Percentiles rank a stretch among this genome's conserved stretches.
phyloP scores from a whole-genome alignment of 2,329 filamentous ascomycete species.

The Cryphonectria parasitica region DNA sequence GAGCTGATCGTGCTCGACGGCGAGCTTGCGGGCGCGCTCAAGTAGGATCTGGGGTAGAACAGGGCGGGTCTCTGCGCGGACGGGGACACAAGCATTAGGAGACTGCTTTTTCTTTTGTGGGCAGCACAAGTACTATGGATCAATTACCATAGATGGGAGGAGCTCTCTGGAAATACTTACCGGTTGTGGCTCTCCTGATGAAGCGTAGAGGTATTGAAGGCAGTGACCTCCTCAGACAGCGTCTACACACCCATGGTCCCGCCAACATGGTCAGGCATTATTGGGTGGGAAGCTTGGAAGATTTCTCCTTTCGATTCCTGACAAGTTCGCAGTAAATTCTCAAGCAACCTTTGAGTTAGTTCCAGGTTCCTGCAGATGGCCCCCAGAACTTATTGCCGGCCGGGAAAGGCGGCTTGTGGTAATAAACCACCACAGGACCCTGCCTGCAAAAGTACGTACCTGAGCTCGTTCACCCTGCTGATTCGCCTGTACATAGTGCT shows the following conservation, averaged over 20 bases:
- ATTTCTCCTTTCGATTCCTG: background rate
- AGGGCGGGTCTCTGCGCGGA: slow-evolving; percentile 29
- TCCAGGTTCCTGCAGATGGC: background rate
- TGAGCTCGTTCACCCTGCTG: background rate
- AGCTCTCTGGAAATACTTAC: slow-evolving; percentile 41
- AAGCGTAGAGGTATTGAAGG: slow-evolving; percentile 38
- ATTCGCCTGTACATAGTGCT: background rate
- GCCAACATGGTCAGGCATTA: slow-evolving; percentile 40
- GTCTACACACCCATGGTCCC: slow-evolving; percentile 57
- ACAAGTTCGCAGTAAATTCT: background rate
- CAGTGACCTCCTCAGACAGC: slow-evolving; percentile 48
- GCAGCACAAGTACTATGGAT: background rate
- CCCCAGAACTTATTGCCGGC: slow-evolving; percentile 14
- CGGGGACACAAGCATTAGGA: slow-evolving; percentile 7
- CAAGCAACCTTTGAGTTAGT: background rate
- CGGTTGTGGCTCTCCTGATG: slow-evolving; percentile 49
- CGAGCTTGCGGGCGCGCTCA: slow-evolving; percentile 60
- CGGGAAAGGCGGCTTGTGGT: slow-evolving; percentile 1
- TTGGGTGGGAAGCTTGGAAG: slow-evolving; percentile 15
- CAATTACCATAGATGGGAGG: background rate
- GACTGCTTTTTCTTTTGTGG: too few species aligned
- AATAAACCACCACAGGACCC: background rate
- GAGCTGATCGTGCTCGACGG: slow-evolving; percentile 62
- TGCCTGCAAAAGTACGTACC: background rate
- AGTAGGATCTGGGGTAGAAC: slow-evolving; percentile 59